These are phyloP conservation scores for Ophiostoma perfectum DNA, from an alignment of 2,329 filamentous ascomycete genomes.

Conservation along the genomic window DNA sequence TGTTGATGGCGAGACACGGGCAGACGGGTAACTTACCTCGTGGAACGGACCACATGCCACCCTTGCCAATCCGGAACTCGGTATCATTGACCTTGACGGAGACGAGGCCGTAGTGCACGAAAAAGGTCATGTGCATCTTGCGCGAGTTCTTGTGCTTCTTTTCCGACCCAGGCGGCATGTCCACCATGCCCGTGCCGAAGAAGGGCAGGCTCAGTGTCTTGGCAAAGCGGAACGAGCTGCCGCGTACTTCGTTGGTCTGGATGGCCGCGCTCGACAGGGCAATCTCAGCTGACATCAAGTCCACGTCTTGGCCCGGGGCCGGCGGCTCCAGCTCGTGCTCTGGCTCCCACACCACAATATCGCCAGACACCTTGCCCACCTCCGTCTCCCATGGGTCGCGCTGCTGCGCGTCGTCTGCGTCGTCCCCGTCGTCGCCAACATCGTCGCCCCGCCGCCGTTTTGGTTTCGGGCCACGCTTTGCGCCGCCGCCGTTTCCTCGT, in stretches of 20 bases:
- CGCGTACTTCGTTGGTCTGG: slow-evolving; percentile 52
- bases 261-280: slow-evolving; percentile 54
- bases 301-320: slow-evolving; percentile 49
- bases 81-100: slow-evolving; percentile 70
- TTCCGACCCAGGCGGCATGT: slow-evolving; percentile 73
- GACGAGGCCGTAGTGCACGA: slow-evolving; percentile 78
- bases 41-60: slow-evolving; percentile 90
- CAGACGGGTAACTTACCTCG: slow-evolving; percentile 59
- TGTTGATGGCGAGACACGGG: too few species aligned
- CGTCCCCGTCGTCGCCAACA: slow-evolving; percentile 34
- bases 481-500: background rate
- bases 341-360: slow-evolving; percentile 59
- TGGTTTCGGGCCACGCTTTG: slow-evolving; percentile 29
- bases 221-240: slow-evolving; percentile 75
- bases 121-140: slow-evolving; percentile 97
- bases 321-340: slow-evolving; percentile 51
- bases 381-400: slow-evolving; percentile 67
- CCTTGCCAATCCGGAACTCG: slow-evolving; percentile 75
- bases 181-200: slow-evolving; percentile 84
- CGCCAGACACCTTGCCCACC: slow-evolving; percentile 58
- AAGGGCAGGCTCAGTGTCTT: slow-evolving; percentile 82
- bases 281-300: slow-evolving; percentile 50
- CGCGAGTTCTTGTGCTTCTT: slow-evolving; percentile 89
- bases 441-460: slow-evolving; percentile 15
- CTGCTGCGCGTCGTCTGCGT: slow-evolving; percentile 41